Base-by-base conservation (phyloP, 306 rosid genomes). In the Quercus rubra region DNA sequence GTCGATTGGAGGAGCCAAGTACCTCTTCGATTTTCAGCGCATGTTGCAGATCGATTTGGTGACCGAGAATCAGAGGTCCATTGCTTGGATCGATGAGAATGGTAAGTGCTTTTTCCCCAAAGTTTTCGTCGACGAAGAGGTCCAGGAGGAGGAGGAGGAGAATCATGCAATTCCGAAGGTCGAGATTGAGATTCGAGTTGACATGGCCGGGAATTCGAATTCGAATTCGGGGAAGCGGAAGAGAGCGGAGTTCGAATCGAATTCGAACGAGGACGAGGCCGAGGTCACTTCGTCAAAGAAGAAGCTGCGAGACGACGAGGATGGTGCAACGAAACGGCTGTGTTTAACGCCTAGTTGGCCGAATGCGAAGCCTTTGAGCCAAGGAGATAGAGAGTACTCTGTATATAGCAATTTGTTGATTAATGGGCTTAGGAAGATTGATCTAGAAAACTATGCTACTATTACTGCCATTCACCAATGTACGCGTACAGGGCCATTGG, bases 71-170 rank as follows among this genome's bases (percentile, higher is more conserved):
- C 88, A 80, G 75, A 69, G 97, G 52, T 91, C 92, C 14, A 85
- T 91, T 70, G 85, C 97, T 21, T 91, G 97, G 97, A 77, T 89
- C 43, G 92, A 91, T 31, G 75, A 85, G 23, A 58, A 76, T 4
- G 86, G 85, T 3, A 83, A 76, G 73, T 79, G 82, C 27, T 89
- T 91, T 70, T 90, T 91, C 73, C 94, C 94, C 1, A 72, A 5
- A 63, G 31, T 31, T n/a, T 91, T 90, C 35, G 4, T 88, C 15
- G 67, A 84, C 38, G 85, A 85, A 49, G 89, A 85, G 35, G 55
- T 71, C 19, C 33, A 6, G 43, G 55, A 78, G 5, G 80, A 15
- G 5, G 80, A 15, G 55, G 25, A n/a, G 56, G 81, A 73, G 70
- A 54, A 30, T 74, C 18, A 70, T 0, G 13, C 28, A 38, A 63